Conservation (phyloP, 257 asterid genomes). For the Rubia yunnanensis region DNA sequence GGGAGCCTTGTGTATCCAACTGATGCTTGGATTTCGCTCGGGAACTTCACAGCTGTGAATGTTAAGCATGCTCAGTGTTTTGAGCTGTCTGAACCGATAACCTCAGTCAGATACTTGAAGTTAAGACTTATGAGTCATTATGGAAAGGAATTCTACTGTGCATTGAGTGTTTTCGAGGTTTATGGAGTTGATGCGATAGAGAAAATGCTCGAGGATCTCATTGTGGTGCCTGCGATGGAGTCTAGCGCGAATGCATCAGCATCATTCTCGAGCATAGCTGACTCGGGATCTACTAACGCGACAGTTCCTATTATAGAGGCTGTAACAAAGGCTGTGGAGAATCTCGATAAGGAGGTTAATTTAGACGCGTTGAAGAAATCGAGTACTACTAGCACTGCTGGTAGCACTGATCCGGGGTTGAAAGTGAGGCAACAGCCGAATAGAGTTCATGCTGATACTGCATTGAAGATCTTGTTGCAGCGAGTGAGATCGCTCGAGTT, state of each 20-base stretch:
- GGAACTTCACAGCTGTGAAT: slow-evolving; percentile 72
- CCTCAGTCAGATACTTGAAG: slow-evolving; percentile 85
- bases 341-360: slow-evolving; percentile 29
- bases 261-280: slow-evolving; percentile 30
- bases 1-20: slow-evolving; percentile 81
- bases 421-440: slow-evolving; percentile 48
- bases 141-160: slow-evolving; percentile 93
- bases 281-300: slow-evolving; percentile 24
- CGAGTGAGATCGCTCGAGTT: slow-evolving; percentile 81
- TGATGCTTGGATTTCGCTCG: slow-evolving; percentile 61
- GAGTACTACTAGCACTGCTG: slow-evolving; percentile 4
- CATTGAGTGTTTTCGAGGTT: slow-evolving; percentile 79
- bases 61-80: slow-evolving; percentile 79
- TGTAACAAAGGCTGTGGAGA: slow-evolving; percentile 26
- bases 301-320: slow-evolving; percentile 23
- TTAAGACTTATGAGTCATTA: slow-evolving; percentile 68
- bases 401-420: slow-evolving; percentile 33
- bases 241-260: slow-evolving; percentile 43
- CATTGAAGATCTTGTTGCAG: slow-evolving; percentile 76
- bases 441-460: slow-evolving; percentile 89
- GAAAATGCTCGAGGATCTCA: slow-evolving; percentile 94
- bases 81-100: slow-evolving; percentile 65
- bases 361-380: slow-evolving; percentile 34
- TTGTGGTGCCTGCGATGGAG: slow-evolving; percentile 51
- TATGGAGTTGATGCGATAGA: slow-evolving; percentile 93